These are phyloP conservation scores for Chenopodium berlandieri DNA, from an alignment of 148 eudicot species.

Conservation along the genomic window DNA sequence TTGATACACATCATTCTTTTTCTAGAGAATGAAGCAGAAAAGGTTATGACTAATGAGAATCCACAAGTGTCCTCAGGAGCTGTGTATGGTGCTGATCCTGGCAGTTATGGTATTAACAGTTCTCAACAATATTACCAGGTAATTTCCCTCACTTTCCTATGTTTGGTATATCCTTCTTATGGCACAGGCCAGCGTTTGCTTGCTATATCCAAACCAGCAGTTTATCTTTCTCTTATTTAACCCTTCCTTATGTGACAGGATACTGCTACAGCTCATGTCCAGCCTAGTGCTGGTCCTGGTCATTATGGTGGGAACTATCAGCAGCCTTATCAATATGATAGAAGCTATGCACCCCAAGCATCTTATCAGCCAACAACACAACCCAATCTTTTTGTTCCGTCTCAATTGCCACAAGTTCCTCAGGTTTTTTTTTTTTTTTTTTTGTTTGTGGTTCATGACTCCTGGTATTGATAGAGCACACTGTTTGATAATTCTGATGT, in stretches of 20 bases:
- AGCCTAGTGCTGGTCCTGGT: conserved; percentile 38
- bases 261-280: conserved; percentile 36
- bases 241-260: conserved; percentile 34
- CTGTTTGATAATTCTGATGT: neutral
- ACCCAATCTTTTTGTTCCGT: conserved; percentile 62
- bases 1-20: neutral
- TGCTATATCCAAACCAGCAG: neutral
- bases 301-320: conserved; percentile 50
- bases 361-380: conserved; percentile 58
- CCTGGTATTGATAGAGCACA: neutral
- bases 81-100: conserved; percentile 45
- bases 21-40: conserved; percentile 54
- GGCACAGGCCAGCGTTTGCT: neutral
- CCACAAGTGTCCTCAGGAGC: conserved; percentile 37
- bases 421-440: conserved; percentile 51
- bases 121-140: conserved; percentile 64
- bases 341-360: conserved; percentile 45
- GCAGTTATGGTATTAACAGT: conserved; percentile 38
- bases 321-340: conserved; percentile 41
- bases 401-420: conserved; percentile 52
- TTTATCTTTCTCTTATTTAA: neutral
- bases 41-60: conserved; percentile 36
- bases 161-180: neutral
- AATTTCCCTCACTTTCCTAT: conserved; percentile 10
- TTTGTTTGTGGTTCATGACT: neutral